Conservation (phyloP, 2,329 filamentous ascomycete genomes). For the Ophiostoma sp. region DNA sequence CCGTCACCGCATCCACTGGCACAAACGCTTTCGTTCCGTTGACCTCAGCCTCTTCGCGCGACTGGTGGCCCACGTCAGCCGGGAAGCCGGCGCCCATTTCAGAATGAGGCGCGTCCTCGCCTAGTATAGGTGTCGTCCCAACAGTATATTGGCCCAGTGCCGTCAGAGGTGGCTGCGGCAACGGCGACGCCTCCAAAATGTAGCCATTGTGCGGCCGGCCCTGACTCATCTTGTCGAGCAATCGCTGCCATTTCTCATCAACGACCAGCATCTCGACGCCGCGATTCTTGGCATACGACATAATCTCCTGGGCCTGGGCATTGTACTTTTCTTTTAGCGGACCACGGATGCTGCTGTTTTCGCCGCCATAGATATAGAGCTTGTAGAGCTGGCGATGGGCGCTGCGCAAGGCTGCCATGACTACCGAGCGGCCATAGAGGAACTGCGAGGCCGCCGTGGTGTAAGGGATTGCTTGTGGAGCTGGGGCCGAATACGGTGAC, state of each 20-base stretch:
- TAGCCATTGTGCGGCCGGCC: slow-evolving; percentile 87
- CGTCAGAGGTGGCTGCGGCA: slow-evolving; percentile 70
- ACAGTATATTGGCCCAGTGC: slow-evolving; percentile 54
- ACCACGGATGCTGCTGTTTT: slow-evolving; percentile 50
- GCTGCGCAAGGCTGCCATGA: slow-evolving; percentile 68
- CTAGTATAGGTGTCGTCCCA: slow-evolving; percentile 29
- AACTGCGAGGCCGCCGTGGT: slow-evolving; percentile 90
- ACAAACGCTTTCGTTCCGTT: slow-evolving; percentile 57
- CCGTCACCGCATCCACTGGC: neutral
- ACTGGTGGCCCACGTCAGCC: slow-evolving; percentile 65
- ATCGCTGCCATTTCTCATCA: slow-evolving; percentile 58
- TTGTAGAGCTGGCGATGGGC: slow-evolving; percentile 74
- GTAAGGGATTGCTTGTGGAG: slow-evolving; percentile 47
- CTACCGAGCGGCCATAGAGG: slow-evolving; percentile 79
- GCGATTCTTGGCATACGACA: slow-evolving; percentile 47
- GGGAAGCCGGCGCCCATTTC: slow-evolving; percentile 49
- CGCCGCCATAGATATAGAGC: slow-evolving; percentile 71
- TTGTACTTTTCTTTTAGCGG: slow-evolving; percentile 33
- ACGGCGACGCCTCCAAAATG: slow-evolving; percentile 80
- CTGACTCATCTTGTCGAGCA: slow-evolving; percentile 80
- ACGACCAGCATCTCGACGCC: slow-evolving; percentile 61
- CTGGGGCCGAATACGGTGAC: neutral
- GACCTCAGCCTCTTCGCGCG: slow-evolving; percentile 68
- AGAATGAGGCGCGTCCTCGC: neutral
- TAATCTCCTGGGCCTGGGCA: slow-evolving; percentile 46